phyloP scores from a whole-genome alignment of 306 rosid genomes.

The Boehmeria nivea region DNA sequence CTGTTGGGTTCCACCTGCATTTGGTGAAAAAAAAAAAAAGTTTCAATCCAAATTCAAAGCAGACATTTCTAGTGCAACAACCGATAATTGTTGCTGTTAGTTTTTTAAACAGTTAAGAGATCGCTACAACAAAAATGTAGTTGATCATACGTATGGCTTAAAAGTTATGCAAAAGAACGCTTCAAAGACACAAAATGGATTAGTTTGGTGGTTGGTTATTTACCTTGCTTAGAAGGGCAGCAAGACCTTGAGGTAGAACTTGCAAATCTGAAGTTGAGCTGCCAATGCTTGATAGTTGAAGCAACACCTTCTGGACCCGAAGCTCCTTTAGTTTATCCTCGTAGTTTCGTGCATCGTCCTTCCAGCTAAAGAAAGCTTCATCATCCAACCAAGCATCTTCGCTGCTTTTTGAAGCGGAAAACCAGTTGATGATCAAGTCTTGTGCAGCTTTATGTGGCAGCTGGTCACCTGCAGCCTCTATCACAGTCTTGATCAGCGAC shows the following conservation, averaged over 20 bases:
- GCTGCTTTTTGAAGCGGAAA: conserved; percentile 39
- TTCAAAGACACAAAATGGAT: neutral
- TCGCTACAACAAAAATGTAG: too few species aligned
- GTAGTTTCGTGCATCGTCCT: conserved; percentile 48
- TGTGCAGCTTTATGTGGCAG: conserved; percentile 59
- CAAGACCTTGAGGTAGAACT: conserved; percentile 90
- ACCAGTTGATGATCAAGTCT: conserved; percentile 67
- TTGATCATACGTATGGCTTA: neutral
- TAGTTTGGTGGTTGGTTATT: too few species aligned
- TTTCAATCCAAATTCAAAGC: neutral
- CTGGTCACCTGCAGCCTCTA: conserved; percentile 79
- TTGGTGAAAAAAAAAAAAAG: conserved; percentile 11
- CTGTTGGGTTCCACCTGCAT: conserved; percentile 74
- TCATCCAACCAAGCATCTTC: conserved; percentile 74
- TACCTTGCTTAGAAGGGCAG: conserved; percentile 93
- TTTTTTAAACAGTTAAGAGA: neutral
- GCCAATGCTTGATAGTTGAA: conserved; percentile 70
- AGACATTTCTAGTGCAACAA: too few species aligned
- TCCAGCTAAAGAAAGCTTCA: conserved; percentile 81
- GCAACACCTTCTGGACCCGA: conserved; percentile 71
- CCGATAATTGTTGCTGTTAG: neutral
- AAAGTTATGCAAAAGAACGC: conserved; percentile 3
- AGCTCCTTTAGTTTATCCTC: conserved; percentile 76
- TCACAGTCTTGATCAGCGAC: conserved; percentile 58
- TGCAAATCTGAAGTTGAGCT: conserved; percentile 66